Evolutionary conservation across 225 moss, liverwort and hornwort genomes (phyloP).

Genomic region (Thuidium tamariscinum): DNA sequence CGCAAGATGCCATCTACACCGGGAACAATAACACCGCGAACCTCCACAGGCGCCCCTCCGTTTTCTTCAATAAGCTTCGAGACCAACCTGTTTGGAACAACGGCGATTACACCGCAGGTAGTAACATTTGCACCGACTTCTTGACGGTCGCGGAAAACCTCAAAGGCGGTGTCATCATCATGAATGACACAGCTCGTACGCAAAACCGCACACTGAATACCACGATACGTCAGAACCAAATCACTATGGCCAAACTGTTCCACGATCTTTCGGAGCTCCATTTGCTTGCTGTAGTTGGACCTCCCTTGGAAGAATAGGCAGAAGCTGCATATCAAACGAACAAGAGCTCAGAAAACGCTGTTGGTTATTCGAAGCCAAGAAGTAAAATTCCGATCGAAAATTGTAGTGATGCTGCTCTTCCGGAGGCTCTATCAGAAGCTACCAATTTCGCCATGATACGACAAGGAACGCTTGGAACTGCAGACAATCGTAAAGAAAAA

Average conservation of each 20-base stretch:
- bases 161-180: constrained; percentile 47
- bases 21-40: constrained; percentile 25
- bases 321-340: constrained; percentile 1
- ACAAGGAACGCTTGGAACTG: neutral
- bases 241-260: constrained; percentile 11
- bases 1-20: constrained; percentile 30
- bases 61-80: constrained; percentile 35
- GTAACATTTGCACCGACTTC: constrained; percentile 44
- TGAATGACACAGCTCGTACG: constrained; percentile 35
- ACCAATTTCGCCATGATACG: no score
- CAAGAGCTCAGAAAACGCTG: neutral
- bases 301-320: constrained; percentile 25
- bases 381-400: neutral
- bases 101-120: constrained; percentile 38
- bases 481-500: neutral
- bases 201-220: constrained; percentile 34
- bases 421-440: neutral
- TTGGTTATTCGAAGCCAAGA: neutral
- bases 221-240: constrained; percentile 37
- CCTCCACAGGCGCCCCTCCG: constrained; percentile 7
- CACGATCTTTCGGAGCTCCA: constrained; percentile 24
- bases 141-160: constrained; percentile 33
- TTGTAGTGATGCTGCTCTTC: neutral
- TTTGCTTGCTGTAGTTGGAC: constrained; percentile 1
- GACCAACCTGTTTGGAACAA: constrained; percentile 34